phyloP scores from a whole-genome alignment of 495 filamentous ascomycete genomes.

The Chaetomium fimeti region DNA sequence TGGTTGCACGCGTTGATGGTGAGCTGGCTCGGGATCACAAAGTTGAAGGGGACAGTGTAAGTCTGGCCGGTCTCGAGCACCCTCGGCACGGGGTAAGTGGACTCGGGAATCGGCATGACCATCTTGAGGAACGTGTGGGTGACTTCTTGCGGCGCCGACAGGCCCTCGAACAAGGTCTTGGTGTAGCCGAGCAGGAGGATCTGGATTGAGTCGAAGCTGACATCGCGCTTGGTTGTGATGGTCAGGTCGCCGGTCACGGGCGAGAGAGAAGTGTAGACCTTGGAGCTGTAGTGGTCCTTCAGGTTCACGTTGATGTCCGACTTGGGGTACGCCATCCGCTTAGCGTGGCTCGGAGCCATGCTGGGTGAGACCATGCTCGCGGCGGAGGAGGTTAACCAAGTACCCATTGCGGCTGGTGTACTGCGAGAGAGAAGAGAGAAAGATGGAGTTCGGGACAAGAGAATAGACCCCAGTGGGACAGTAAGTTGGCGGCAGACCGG shows the following conservation, averaged over 20 bases:
- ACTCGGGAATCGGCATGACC: conserved; percentile 70
- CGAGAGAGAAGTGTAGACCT: conserved; percentile 52
- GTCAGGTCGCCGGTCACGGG: conserved; percentile 51
- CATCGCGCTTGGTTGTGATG: conserved; percentile 59
- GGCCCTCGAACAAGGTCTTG: conserved; percentile 44
- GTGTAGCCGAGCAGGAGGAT: conserved; percentile 74
- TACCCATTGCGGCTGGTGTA: conserved; percentile 4
- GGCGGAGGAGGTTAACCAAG: background rate
- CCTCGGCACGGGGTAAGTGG: conserved; percentile 66
- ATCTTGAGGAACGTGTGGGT: conserved; percentile 73
- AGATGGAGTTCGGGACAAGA: too few species aligned
- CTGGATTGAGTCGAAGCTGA: conserved; percentile 73
- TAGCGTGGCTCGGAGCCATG: conserved; percentile 7
- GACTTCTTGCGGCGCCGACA: conserved; percentile 44
- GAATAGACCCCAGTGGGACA: background rate
- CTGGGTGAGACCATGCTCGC: conserved; percentile 18
- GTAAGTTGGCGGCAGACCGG: background rate
- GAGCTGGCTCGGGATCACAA: conserved; percentile 76
- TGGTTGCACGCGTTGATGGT: conserved; percentile 56
- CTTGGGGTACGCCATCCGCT: conserved; percentile 28
- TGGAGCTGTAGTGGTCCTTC: conserved; percentile 47
- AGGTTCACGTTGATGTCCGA: conserved; percentile 46
- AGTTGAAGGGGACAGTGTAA: conserved; percentile 81
- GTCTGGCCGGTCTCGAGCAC: conserved; percentile 63
- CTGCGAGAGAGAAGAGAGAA: background rate